Evolutionary conservation across 164 flowering plant genomes (phyloP), one percentile per base, ranked within the genome.

Genomic region (Liriodendron chinense): DNA sequence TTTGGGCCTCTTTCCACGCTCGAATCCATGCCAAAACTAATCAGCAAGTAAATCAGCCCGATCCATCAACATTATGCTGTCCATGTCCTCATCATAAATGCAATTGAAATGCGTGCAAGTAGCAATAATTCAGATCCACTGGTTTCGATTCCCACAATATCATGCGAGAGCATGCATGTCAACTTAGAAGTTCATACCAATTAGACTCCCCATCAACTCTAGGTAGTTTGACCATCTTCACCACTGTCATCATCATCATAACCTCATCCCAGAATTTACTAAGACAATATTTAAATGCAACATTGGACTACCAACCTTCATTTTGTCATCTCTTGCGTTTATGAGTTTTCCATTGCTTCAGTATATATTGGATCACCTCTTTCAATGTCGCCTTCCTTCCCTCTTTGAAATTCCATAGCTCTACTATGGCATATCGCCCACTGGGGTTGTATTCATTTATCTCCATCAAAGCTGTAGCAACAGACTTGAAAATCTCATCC

Each of bases 361-460:
- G 65, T 18, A 86, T 1, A 68, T 63, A 75, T 25, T 61, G 23
- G 14, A 82, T 77, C 34, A 80, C 91, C 78, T 90, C 94, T 73
- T 79, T 59, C 22, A 90, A 43, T 0, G 83, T 72, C 4, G 92
- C 92, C 75, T 76, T 87, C 69, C 88, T 85, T n/a, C 78, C 83
- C 63, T 86, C 86, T 22, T 57, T 59, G 71, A 78, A 82, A 75
- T 87, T 88, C 94, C 92, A 90, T 20, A 88, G 62, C 62, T 90
- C 92, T n/a, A 83, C 70, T 10, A 78, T 77, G 57, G 76, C 50
- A 26, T 84, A 89, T 61, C 89, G 73, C 22, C 92, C 90, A 48
- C 90, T 90, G 3, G 92, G 87, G 47, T 90, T 90, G 75, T 85
- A 88, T 69, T 87, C 88, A 34, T 87, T 88, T 26, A 84, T 75